Percentiles rank a stretch among this genome's conserved stretches.
These are phyloP conservation scores for Acanthamoeba rhysodes DNA, from an alignment of 208 protist species.

Conservation along the genomic window DNA sequence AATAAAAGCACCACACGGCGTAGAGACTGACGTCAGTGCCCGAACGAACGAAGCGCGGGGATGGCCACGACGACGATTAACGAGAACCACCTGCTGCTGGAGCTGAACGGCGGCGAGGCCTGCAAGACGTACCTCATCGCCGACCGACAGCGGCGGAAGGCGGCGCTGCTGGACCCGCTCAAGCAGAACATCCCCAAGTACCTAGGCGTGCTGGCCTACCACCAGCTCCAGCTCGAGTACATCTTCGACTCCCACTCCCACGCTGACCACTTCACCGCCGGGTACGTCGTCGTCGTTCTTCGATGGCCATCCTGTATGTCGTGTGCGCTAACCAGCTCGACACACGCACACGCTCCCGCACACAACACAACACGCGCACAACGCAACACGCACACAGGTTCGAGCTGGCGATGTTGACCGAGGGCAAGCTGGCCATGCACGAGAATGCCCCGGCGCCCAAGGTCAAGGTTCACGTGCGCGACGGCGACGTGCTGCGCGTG, in stretches of 20 bases:
- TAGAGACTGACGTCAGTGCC: not conserved
- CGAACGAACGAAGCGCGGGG: not conserved
- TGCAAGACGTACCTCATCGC: constrained; percentile 47
- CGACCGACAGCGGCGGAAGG: not conserved
- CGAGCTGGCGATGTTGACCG: not conserved
- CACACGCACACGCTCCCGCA: not conserved
- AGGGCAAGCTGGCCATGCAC: constrained; percentile 15
- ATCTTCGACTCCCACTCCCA: constrained; percentile 39
- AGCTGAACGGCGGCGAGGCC: constrained; percentile 10
- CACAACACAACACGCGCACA: too few relatives aligned
- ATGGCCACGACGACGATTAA: not conserved
- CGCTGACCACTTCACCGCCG: constrained; percentile 38
- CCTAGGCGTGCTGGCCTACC: constrained; percentile 18
- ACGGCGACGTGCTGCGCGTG: not conserved
- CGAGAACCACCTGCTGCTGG: constrained; percentile 5
- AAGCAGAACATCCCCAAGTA: constrained; percentile 38
- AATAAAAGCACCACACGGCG: too few relatives aligned
- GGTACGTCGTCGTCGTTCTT: not conserved
- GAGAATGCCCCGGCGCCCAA: constrained; percentile 12
- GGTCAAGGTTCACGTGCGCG: not conserved
- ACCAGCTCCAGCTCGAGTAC: constrained; percentile 16
- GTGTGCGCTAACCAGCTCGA: not conserved
- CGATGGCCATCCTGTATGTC: too few relatives aligned
- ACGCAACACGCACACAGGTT: not conserved
- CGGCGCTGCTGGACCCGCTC: constrained; percentile 38